A percentile compares a stretch with the other conserved stretches of the same genome.
These are phyloP conservation scores for Penicillium silybi DNA, from an alignment of 495 filamentous ascomycete genomes.

Conservation along the genomic window DNA sequence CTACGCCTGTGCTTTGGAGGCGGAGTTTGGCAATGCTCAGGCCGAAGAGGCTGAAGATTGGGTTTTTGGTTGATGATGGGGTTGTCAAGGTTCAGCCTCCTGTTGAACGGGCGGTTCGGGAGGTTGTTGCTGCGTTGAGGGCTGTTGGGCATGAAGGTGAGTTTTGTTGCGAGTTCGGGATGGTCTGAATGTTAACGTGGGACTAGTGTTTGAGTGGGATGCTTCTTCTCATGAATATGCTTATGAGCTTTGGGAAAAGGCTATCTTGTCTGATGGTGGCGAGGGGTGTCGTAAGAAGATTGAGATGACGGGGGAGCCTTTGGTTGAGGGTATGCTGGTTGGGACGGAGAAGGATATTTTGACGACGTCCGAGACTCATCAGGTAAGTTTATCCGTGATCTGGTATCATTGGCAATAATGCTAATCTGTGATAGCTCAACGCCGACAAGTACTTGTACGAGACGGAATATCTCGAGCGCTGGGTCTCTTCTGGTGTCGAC, in stretches of 20 bases:
- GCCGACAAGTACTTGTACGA: constrained; percentile 33
- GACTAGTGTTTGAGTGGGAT: constrained; percentile 45
- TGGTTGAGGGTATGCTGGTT: constrained; percentile 47
- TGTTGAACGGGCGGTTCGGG: constrained; percentile 38
- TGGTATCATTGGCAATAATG: not conserved
- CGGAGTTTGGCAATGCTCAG: constrained; percentile 22
- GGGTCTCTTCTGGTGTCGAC: constrained; percentile 58
- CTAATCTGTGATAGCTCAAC: constrained; percentile 21
- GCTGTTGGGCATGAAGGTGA: constrained; percentile 42
- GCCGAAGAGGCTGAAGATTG: constrained; percentile 42
- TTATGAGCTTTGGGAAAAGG: constrained; percentile 44
- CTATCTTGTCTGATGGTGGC: constrained; percentile 57
- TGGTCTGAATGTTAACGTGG: not conserved
- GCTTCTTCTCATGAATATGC: constrained; percentile 28
- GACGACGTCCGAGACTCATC: constrained; percentile 22
- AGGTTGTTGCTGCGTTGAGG: constrained; percentile 40
- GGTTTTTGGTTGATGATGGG: constrained; percentile 50
- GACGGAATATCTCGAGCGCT: constrained; percentile 40
- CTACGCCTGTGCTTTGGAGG: constrained; percentile 43
- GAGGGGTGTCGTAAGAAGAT: constrained; percentile 45
- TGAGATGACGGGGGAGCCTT: constrained; percentile 54
- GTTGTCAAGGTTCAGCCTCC: constrained; percentile 56
- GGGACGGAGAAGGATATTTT: constrained; percentile 31
- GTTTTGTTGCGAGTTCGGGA: not conserved
- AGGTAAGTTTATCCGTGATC: no score